Percentiles rank a stretch among this genome's conserved stretches.
These are phyloP conservation scores for Xylaria longipes DNA, from an alignment of 495 filamentous ascomycete species.

Conservation along the genomic window DNA sequence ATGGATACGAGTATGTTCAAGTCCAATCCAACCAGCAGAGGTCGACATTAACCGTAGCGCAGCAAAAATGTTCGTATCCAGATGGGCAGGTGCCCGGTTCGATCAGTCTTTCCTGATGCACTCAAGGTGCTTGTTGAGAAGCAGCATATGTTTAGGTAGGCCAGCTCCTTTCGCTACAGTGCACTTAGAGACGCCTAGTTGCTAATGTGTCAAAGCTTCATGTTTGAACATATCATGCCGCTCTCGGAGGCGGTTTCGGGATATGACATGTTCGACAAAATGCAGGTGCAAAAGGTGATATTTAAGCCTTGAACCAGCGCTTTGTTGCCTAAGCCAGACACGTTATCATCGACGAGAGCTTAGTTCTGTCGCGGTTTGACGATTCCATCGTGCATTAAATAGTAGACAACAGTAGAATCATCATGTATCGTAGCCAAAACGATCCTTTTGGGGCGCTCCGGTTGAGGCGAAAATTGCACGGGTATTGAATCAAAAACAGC, in stretches of 20 bases:
- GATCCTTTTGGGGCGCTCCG: constrained; percentile 69
- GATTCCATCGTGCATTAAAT: constrained; percentile 91
- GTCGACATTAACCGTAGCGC: constrained; percentile 26
- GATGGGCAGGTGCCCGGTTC: constrained; percentile 93
- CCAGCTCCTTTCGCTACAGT: constrained; percentile 25
- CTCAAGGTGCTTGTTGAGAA: constrained; percentile 80
- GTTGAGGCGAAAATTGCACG: constrained; percentile 49
- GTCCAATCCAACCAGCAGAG: neutral
- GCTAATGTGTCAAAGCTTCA: constrained; percentile 66
- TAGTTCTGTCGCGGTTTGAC: constrained; percentile 97
- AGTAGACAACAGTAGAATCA: constrained; percentile 94
- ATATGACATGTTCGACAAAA: constrained; percentile 89
- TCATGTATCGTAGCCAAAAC: constrained; percentile 83
- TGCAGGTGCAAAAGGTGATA: constrained; percentile 90
- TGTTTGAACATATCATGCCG: constrained; percentile 93
- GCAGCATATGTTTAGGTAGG: constrained; percentile 81
- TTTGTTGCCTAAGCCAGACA: neutral
- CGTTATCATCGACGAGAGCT: constrained; percentile 20
- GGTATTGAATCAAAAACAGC: constrained; percentile 79
- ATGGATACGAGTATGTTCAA: constrained; percentile 71
- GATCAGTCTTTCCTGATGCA: constrained; percentile 80
- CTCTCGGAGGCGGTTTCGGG: constrained; percentile 82
- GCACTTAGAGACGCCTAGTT: neutral
- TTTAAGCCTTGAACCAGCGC: constrained; percentile 49
- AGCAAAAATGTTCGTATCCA: constrained; percentile 88